phyloP scores from a whole-genome alignment of 805 yeast species.

The Candida ovalis region DNA sequence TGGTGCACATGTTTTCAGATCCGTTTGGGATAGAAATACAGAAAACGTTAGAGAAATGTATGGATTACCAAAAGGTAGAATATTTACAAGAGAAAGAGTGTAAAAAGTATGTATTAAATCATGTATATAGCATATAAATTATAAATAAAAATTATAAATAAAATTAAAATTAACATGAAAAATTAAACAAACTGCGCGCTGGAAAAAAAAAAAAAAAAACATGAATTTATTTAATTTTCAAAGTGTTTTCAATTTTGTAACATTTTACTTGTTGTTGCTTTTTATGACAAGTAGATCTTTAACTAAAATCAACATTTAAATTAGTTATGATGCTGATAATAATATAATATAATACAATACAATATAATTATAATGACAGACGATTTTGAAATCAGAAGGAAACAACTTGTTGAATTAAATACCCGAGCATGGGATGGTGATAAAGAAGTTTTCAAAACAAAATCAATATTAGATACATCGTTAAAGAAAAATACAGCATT shows the following conservation, averaged over 20 bases:
- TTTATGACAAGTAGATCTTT: no score
- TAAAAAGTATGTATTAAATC: constrained; percentile 5
- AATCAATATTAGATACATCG: constrained; percentile 60
- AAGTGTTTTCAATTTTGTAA: no score
- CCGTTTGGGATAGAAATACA: constrained; percentile 74
- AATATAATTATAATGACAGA: constrained; percentile 5
- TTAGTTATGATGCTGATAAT: no score
- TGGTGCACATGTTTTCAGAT: constrained; percentile 93
- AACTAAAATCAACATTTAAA: no score
- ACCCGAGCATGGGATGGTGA: constrained; percentile 52
- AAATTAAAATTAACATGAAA: no score
- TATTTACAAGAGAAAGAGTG: constrained; percentile 63
- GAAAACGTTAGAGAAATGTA: constrained; percentile 63
- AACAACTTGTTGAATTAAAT: constrained; percentile 38
- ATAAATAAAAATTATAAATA: neutral
- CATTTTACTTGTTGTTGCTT: no score
- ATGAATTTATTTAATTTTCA: no score
- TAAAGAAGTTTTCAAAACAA: constrained; percentile 30
- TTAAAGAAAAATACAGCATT: constrained; percentile 80
- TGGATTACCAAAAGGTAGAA: constrained; percentile 71
- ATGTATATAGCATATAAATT: neutral
- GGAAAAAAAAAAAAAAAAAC: neutral
- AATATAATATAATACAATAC: no score
- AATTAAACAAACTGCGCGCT: neutral
- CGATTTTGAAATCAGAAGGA: constrained; percentile 21